phyloP scores from a whole-genome alignment of 2,329 filamentous ascomycete species.

The Sphaerulina vaccinii region DNA sequence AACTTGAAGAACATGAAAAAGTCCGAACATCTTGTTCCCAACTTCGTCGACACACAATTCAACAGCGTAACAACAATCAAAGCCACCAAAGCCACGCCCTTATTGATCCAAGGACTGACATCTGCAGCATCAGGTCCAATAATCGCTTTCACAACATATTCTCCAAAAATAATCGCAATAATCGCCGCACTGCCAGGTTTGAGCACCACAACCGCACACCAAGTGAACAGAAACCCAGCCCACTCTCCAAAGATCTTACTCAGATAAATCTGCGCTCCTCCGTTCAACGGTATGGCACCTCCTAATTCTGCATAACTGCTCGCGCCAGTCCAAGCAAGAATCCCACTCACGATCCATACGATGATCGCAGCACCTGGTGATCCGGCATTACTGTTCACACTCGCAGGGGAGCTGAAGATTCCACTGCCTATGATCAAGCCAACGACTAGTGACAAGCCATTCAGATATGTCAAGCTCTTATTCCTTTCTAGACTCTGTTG shows the following conservation, averaged over 20 bases:
- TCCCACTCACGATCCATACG: constrained; percentile 88
- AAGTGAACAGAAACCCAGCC: constrained; percentile 90
- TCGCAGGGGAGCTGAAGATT: constrained; percentile 91
- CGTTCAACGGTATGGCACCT: constrained; percentile 92
- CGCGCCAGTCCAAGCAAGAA: constrained; percentile 93
- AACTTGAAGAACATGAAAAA: constrained; percentile 98
- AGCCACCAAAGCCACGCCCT: constrained; percentile 76
- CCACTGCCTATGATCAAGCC: constrained; percentile 94
- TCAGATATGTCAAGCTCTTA: constrained; percentile 92
- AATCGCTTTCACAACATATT: constrained; percentile 87
- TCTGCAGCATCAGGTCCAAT: constrained; percentile 83
- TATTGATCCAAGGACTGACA: constrained; percentile 84
- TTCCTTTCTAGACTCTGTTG: constrained; percentile 74
- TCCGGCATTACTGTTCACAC: constrained; percentile 87
- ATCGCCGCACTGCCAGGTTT: constrained; percentile 94
- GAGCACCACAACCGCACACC: constrained; percentile 89
- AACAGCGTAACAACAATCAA: constrained; percentile 74
- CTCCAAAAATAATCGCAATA: constrained; percentile 95
- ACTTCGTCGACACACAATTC: constrained; percentile 86
- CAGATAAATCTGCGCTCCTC: constrained; percentile 88
- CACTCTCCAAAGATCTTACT: constrained; percentile 96
- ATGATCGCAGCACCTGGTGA: constrained; percentile 86
- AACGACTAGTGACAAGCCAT: constrained; percentile 86
- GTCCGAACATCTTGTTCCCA: constrained; percentile 85
- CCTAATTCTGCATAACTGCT: constrained; percentile 94